These are phyloP conservation scores for Rhizophora apiculata DNA, from an alignment of 345 rosid species.

Conservation along the genomic window DNA sequence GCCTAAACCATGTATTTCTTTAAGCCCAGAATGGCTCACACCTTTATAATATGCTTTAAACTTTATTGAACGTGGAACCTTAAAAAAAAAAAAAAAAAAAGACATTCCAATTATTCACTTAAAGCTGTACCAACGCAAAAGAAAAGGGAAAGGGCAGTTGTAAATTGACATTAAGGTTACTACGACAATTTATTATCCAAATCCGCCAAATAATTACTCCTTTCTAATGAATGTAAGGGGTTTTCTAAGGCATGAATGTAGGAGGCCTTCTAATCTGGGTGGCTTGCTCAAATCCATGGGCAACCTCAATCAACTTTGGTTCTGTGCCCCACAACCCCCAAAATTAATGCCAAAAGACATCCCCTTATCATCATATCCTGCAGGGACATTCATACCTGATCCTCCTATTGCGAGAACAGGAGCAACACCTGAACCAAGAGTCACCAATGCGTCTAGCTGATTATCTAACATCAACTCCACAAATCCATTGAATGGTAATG, in stretches of 20 bases:
- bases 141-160: no score
- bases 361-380: slow-evolving; percentile 48
- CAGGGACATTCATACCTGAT: slow-evolving; percentile 64
- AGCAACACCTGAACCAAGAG: slow-evolving; percentile 14
- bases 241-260: slow-evolving; percentile 24
- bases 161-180: no score
- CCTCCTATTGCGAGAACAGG: slow-evolving; percentile 62
- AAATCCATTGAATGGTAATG: slow-evolving; percentile 29
- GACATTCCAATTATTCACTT: no score
- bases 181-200: no score
- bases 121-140: no score
- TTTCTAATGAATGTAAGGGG: no score
- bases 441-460: slow-evolving; percentile 55
- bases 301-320: slow-evolving; percentile 65
- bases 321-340: slow-evolving; percentile 56
- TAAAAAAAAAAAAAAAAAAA: no score
- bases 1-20: no score
- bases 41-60: no score
- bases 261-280: slow-evolving; percentile 59
- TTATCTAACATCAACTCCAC: slow-evolving; percentile 49
- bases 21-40: no score
- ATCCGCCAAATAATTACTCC: no score
- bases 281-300: slow-evolving; percentile 68
- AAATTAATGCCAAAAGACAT: slow-evolving; percentile 63
- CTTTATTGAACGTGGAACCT: no score